These are phyloP conservation scores for Persicaria tinctoria DNA, from an alignment of 148 eudicot genomes.

Conservation along the genomic window DNA sequence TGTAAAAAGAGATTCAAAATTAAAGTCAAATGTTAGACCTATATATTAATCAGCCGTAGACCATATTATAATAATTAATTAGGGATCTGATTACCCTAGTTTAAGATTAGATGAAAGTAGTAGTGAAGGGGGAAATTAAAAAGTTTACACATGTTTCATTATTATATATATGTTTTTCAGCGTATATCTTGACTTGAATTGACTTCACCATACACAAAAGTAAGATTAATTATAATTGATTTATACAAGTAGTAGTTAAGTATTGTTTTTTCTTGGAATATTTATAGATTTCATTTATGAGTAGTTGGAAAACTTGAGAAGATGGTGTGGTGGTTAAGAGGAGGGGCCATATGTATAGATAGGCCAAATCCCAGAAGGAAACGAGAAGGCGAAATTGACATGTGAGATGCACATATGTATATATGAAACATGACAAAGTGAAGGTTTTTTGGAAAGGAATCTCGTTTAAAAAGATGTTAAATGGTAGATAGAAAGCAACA, in stretches of 20 bases:
- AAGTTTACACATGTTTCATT: too few relatives aligned
- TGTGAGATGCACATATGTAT: not conserved
- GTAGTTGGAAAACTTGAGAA: not conserved
- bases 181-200: too few relatives aligned
- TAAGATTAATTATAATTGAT: not conserved
- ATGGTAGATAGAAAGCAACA: constrained; percentile 22
- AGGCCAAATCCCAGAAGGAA: not conserved
- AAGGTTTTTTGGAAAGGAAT: constrained; percentile 22
- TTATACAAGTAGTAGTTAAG: not conserved
- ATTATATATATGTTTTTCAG: too few relatives aligned
- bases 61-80: too few relatives aligned
- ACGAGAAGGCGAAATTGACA: constrained; percentile 4
- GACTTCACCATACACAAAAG: too few relatives aligned
- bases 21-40: too few relatives aligned
- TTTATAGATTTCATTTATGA: too few relatives aligned
- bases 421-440: constrained; percentile 17
- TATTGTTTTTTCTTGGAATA: not conserved
- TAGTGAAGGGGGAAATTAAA: too few relatives aligned
- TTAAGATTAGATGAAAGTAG: too few relatives aligned
- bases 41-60: not conserved
- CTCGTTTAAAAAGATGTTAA: constrained; percentile 11
- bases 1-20: constrained; percentile 20
- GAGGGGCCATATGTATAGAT: not conserved
- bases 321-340: not conserved
- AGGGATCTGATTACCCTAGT: too few relatives aligned